These are phyloP conservation scores for Monosporascus sp. DNA, from an alignment of 2,329 filamentous ascomycete genomes.

Conservation along the genomic window DNA sequence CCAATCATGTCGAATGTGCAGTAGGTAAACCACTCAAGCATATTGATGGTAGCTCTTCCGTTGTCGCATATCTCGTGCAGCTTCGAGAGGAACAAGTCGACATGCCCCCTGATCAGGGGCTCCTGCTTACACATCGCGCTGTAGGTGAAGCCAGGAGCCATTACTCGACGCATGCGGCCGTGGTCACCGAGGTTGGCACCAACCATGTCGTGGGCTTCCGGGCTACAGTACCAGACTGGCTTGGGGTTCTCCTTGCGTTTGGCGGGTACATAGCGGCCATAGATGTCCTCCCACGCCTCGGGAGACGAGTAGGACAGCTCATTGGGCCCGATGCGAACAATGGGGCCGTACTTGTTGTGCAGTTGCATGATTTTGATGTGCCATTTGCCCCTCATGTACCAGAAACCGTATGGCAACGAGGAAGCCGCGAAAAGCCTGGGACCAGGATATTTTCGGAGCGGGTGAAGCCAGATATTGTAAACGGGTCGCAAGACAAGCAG, in stretches of 20 bases:
- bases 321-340: not conserved
- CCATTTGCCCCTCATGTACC: not conserved
- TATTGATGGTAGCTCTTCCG: not conserved
- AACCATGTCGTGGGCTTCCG: not conserved
- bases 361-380: not conserved
- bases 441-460: not conserved
- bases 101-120: not conserved
- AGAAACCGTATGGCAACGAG: not conserved
- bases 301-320: not conserved
- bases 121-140: not conserved
- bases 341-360: not conserved
- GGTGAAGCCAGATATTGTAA: not conserved
- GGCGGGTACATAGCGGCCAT: not conserved
- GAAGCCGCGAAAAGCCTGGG: not conserved
- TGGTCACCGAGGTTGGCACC: not conserved
- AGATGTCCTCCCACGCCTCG: not conserved
- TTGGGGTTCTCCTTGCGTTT: not conserved
- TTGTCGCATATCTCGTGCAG: not conserved
- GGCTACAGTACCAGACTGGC: not conserved
- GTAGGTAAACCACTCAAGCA: not conserved
- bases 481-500: not conserved
- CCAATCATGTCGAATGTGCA: not conserved
- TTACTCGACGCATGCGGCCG: not conserved
- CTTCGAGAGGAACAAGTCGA: not conserved
- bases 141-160: not conserved